A percentile compares a stretch with the other conserved stretches of the same genome.
Evolutionary conservation across 495 filamentous ascomycete species (phyloP).

Genomic region (Penicillium bialowiezense): DNA sequence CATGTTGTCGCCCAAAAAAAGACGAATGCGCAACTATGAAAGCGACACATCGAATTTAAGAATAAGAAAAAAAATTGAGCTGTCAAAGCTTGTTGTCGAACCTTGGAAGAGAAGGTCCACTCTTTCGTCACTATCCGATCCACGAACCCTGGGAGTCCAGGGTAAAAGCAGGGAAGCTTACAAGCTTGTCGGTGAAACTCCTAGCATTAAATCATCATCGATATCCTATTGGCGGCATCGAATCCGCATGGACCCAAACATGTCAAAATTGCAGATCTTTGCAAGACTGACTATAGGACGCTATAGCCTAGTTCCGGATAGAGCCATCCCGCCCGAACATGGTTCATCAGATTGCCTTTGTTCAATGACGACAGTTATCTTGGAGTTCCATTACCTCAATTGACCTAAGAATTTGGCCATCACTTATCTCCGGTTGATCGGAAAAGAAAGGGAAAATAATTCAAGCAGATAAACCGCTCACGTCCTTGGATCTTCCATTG

Average conservation of each 20-base stretch:
- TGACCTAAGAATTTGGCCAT: no score
- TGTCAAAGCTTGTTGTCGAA: constrained; percentile 3
- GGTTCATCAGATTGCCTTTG: no score
- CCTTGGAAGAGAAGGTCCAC: not conserved
- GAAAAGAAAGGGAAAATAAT: not conserved
- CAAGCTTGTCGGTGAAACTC: not conserved
- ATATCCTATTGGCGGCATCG: not conserved
- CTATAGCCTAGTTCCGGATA: not conserved
- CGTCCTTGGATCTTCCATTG: not conserved
- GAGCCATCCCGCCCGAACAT: not conserved
- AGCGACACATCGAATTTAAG: not conserved
- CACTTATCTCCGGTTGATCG: no score
- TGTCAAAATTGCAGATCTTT: not conserved
- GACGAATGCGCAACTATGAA: not conserved
- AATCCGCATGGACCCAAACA: not conserved
- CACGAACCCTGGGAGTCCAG: not conserved
- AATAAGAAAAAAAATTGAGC: not conserved
- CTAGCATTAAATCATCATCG: not conserved
- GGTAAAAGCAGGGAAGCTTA: not conserved
- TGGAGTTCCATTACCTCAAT: no score
- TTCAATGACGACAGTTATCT: not conserved
- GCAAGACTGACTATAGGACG: no score
- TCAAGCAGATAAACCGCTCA: no score
- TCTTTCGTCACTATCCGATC: constrained; percentile 6
- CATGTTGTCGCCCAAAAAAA: not conserved